Evolutionary conservation across 176 grass and related monocot species (phyloP), one percentile per base, ranked within the genome.

Genomic region (Echinochloa phyllopogon): DNA sequence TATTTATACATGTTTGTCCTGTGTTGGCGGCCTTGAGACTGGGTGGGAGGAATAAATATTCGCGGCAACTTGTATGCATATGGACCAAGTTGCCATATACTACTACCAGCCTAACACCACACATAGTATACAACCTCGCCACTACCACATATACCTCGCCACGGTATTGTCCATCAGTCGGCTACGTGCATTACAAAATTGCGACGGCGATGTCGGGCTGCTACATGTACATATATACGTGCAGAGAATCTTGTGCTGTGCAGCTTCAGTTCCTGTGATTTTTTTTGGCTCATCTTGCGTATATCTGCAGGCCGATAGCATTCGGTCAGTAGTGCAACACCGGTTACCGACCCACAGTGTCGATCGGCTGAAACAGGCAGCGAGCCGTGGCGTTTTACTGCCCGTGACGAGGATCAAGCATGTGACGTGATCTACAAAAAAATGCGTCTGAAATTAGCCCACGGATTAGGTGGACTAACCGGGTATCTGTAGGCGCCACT

Each of bases 351-450:
- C 85, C 67, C 76, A 72, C 21, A 29, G 56, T 73, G 56, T 65
- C 33, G 65, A 42, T 44, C 76, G 11, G 2, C 68, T 6, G 40
- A 64, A 86, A 86, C 76, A 64, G 56, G 67, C 3, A 62, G 76
- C 67, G 84, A 29, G 13, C 8, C 10, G 45, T 76, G 38, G 13
- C 61, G 15, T 76, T 8, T 65, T 36, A 74, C 69, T 0, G 59
- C 64, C 77, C 56, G 37, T 65, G 65, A 72, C 0, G n/a, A 0
- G 36, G 21, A 63, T 9, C 18, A 2, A 42, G 18, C 51, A 76
- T 61, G 62, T 69, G 71, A 38, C 24, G 12, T 71, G 48, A 75
- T 78, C 10, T 42, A 6, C 38, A 11, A 2, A 13, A 13, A 44
- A 13, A 29, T 27, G 50, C 23, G 51, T 33, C 18, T 13, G 3